phyloP scores from a whole-genome alignment of 2,329 filamentous ascomycete genomes.

The Fusarium albidum region DNA sequence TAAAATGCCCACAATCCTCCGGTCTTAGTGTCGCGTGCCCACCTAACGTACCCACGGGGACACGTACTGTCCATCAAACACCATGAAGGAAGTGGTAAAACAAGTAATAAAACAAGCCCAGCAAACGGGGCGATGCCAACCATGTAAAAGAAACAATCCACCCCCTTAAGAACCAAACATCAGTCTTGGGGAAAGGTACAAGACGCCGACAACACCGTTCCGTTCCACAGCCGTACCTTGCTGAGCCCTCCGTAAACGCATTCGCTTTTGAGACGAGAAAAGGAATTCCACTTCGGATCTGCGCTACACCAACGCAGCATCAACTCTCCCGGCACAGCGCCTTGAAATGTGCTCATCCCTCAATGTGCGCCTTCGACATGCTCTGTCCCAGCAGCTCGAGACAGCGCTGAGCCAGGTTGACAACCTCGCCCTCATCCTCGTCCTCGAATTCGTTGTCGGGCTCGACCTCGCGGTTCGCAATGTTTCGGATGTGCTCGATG shows the following conservation, averaged over 20 bases:
- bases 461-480: slow-evolving; percentile 88
- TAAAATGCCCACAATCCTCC: slow-evolving; percentile 30
- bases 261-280: slow-evolving; percentile 41
- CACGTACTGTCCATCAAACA: slow-evolving; percentile 25
- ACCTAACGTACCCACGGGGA: slow-evolving; percentile 13
- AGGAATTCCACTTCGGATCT: slow-evolving; percentile 10
- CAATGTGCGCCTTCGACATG: slow-evolving; percentile 81
- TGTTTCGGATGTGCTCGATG: slow-evolving; percentile 88
- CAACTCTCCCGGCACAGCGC: background rate
- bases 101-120: slow-evolving; percentile 30
- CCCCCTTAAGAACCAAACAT: slow-evolving; percentile 33
- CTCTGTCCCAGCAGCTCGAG: slow-evolving; percentile 84
- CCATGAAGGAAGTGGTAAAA: slow-evolving; percentile 28
- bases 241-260: slow-evolving; percentile 32
- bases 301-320: background rate
- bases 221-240: slow-evolving; percentile 27
- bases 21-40: slow-evolving; percentile 15
- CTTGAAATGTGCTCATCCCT: slow-evolving; percentile 62
- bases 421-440: slow-evolving; percentile 91
- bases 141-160: slow-evolving; percentile 33
- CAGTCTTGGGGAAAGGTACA: slow-evolving; percentile 39
- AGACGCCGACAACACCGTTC: slow-evolving; percentile 45
- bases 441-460: slow-evolving; percentile 87
- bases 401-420: slow-evolving; percentile 88
- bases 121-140: slow-evolving; percentile 29